Conservation (phyloP, 768 basidiomycete species). For the Boletus tomentosulus region DNA sequence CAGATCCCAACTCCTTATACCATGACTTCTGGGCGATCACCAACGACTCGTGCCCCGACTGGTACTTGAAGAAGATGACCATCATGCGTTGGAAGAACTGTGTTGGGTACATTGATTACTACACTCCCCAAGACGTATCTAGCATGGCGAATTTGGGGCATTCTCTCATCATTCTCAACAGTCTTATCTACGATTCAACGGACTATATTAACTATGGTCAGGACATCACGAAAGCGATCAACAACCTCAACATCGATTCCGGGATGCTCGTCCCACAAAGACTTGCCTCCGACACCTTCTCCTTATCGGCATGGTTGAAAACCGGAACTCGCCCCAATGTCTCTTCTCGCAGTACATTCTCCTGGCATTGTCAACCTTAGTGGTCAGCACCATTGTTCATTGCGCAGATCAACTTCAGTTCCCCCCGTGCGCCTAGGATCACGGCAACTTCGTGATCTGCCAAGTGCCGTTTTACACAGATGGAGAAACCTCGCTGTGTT, state of each 20-base stretch:
- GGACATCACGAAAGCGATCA: constrained; percentile 76
- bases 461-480: constrained; percentile 99
- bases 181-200: constrained; percentile 83
- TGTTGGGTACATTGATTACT: constrained; percentile 80
- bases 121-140: constrained; percentile 65
- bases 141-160: constrained; percentile 59
- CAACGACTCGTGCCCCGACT: constrained; percentile 91
- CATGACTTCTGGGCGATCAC: constrained; percentile 95
- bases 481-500: constrained; percentile 78
- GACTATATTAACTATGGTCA: constrained; percentile 70
- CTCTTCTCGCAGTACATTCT: constrained; percentile 89
- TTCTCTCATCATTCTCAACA: constrained; percentile 79
- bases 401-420: constrained; percentile 80
- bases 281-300: constrained; percentile 92
- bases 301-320: constrained; percentile 87
- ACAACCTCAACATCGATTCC: constrained; percentile 57
- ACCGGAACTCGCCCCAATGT: constrained; percentile 87
- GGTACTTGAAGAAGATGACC: constrained; percentile 97
- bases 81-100: constrained; percentile 86
- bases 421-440: constrained; percentile 81
- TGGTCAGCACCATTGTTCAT: constrained; percentile 96
- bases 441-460: constrained; percentile 96
- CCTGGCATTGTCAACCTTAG: constrained; percentile 81
- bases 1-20: constrained; percentile 74
- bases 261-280: constrained; percentile 64